Evolutionary conservation across 169 alveolate species (phyloP).

Genomic region (Plasmodium inui): DNA sequence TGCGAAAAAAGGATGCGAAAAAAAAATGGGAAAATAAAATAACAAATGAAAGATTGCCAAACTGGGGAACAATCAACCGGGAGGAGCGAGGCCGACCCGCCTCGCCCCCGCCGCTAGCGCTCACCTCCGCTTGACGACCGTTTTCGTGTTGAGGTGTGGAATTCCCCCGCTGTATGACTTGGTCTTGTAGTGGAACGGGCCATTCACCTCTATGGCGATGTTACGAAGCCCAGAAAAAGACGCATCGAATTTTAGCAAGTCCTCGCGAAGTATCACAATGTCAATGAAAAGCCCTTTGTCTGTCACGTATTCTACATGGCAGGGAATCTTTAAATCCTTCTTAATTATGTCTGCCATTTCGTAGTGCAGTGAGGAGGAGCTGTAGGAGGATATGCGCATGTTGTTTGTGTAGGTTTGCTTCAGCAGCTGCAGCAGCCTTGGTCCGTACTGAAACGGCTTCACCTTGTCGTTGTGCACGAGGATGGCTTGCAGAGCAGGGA

Average conservation of each 20-base stretch:
- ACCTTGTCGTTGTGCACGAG: slow-evolving; percentile 10
- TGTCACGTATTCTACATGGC: slow-evolving; percentile 64
- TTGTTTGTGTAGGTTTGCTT: slow-evolving; percentile 39
- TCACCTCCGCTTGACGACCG: slow-evolving; percentile 59
- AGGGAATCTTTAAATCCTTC: slow-evolving; percentile 69
- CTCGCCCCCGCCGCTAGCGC: not conserved
- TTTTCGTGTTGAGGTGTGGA: slow-evolving; percentile 52
- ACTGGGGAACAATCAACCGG: not conserved
- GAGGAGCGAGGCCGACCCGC: not conserved
- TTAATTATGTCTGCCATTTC: slow-evolving; percentile 68
- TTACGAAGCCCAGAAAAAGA: slow-evolving; percentile 2
- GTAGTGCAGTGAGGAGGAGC: slow-evolving; percentile 65
- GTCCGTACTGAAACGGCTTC: slow-evolving; percentile 7
- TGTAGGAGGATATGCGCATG: slow-evolving; percentile 36
- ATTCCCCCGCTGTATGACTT: slow-evolving; percentile 4
- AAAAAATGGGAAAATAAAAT: not conserved
- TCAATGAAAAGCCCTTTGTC: slow-evolving; percentile 42
- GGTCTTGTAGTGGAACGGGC: slow-evolving; percentile 73
- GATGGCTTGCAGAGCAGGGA: not conserved
- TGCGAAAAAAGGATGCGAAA: not conserved
- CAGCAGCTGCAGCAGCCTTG: not conserved
- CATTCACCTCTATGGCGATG: slow-evolving; percentile 72
- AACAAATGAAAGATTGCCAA: not conserved
- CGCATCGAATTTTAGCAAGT: slow-evolving; percentile 10
- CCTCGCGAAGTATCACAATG: slow-evolving; percentile 63